phyloP scores from a whole-genome alignment of 2,329 filamentous ascomycete genomes.

The Dactylonectria macrodidyma region DNA sequence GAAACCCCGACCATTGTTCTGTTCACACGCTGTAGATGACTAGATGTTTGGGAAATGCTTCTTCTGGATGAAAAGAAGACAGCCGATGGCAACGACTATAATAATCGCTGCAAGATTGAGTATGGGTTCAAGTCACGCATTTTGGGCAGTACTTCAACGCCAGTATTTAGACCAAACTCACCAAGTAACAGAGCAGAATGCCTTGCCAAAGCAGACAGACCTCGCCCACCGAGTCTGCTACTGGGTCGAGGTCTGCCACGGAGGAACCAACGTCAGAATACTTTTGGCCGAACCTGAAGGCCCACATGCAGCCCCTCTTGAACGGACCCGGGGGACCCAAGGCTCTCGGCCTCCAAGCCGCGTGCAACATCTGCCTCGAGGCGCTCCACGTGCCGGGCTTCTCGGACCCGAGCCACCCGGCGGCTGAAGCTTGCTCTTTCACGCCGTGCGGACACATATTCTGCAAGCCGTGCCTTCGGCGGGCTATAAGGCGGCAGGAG shows the following conservation, averaged over 20 bases:
- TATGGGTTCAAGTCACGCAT: no score
- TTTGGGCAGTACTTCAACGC: neutral
- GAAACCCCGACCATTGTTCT: no score
- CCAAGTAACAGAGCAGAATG: neutral
- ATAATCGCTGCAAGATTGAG: no score
- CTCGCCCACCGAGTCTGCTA: no score
- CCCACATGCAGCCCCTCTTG: neutral
- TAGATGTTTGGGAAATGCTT: no score
- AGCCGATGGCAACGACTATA: no score
- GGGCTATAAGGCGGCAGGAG: neutral
- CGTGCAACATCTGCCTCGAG: conserved; percentile 40
- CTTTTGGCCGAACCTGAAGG: conserved; percentile 19
- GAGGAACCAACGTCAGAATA: neutral
- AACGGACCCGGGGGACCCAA: neutral
- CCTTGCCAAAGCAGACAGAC: neutral
- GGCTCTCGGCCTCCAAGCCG: neutral
- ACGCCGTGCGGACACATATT: conserved; percentile 45
- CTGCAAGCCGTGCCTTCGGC: conserved; percentile 32
- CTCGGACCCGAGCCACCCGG: neutral
- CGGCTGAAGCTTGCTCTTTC: conserved; percentile 7
- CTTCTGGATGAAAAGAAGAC: no score
- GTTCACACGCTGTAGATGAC: no score
- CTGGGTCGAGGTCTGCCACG: neutral
- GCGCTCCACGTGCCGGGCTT: conserved; percentile 24
- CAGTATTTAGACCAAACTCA: neutral